A percentile compares a stretch with the other conserved stretches of the same genome.
Evolutionary conservation across 495 filamentous ascomycete species (phyloP).

Genomic region (Amniculicola lignicola): DNA sequence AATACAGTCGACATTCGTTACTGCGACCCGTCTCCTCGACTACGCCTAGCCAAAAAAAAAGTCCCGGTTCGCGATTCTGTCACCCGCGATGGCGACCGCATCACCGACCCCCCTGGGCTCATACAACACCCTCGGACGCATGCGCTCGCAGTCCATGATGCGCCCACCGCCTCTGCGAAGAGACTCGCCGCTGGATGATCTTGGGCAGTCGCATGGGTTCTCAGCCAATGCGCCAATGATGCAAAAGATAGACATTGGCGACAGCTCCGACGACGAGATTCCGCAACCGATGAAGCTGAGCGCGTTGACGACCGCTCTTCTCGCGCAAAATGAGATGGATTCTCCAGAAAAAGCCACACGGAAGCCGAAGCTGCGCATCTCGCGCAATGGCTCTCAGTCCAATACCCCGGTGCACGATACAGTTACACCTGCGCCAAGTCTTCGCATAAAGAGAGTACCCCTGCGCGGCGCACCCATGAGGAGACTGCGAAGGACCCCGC

Average conservation of each 20-base stretch:
- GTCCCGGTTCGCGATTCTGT: too few species aligned
- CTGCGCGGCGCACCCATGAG: constrained; percentile 34
- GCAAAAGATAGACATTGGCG: constrained; percentile 41
- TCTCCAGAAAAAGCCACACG: constrained; percentile 36
- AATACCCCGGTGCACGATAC: constrained; percentile 35
- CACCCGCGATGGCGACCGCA: constrained; percentile 33
- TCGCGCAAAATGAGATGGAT: constrained; percentile 38
- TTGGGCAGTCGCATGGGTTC: constrained; percentile 38
- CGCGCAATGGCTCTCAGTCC: constrained; percentile 21
- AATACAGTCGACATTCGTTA: constrained; percentile 33
- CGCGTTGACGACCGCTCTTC: constrained; percentile 41
- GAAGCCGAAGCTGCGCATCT: constrained; percentile 27
- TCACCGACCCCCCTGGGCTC: constrained; percentile 34
- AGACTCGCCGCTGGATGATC: constrained; percentile 41
- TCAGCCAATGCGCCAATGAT: constrained; percentile 36
- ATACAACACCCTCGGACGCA: constrained; percentile 20
- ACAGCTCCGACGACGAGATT: constrained; percentile 44
- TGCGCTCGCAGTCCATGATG: constrained; percentile 25
- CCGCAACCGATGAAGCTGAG: constrained; percentile 43
- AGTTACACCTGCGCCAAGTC: constrained; percentile 32
- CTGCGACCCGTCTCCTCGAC: constrained; percentile 6
- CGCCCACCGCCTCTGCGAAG: constrained; percentile 23
- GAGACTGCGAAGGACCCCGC: constrained; percentile 30
- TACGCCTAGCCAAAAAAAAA: constrained; percentile 19
- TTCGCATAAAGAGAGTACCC: constrained; percentile 33